Conservation (phyloP, 139 green algal genomes). For the Chlamydomonas sp. region DNA sequence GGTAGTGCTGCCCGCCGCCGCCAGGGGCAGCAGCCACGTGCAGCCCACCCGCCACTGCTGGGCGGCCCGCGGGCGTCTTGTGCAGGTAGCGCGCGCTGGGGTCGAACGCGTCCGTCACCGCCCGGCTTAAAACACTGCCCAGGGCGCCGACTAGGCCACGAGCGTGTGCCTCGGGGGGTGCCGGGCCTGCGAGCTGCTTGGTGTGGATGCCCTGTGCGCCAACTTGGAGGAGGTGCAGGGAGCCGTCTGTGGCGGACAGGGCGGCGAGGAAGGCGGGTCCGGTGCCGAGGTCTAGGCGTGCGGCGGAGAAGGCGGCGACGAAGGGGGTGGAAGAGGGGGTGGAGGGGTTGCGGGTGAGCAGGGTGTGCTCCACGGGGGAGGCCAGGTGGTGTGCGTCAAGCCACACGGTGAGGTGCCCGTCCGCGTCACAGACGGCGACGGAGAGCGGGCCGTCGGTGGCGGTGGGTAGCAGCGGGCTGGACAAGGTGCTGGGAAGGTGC, state of each 20-base stretch:
- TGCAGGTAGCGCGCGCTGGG: conserved; percentile 45
- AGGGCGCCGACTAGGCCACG: conserved; percentile 43
- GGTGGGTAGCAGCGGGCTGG: background rate
- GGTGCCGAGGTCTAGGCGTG: conserved; percentile 8
- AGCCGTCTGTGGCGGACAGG: conserved; percentile 37
- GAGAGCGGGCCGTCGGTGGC: conserved; percentile 13
- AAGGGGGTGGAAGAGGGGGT: conserved; percentile 11
- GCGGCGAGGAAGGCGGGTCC: conserved; percentile 34
- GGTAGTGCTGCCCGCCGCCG: conserved; percentile 25
- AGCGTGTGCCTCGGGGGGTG: background rate
- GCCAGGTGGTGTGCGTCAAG: conserved; percentile 49
- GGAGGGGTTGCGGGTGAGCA: too few relatives aligned
- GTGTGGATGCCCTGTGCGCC: conserved; percentile 10
- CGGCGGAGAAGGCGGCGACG: conserved; percentile 11
- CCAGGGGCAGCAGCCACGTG: background rate
- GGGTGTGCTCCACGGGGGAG: conserved; percentile 29
- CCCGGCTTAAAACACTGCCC: conserved; percentile 18
- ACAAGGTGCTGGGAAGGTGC: background rate
- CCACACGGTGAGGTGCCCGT: conserved; percentile 39
- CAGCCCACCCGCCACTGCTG: conserved; percentile 30
- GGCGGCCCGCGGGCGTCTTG: background rate
- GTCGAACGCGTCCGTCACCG: conserved; percentile 45
- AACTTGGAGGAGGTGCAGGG: conserved; percentile 19
- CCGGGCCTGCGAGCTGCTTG: conserved; percentile 25
- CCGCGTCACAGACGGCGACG: conserved; percentile 31